phyloP scores from a whole-genome alignment of 2,329 filamentous ascomycete species.

The Fusarium devonianum region DNA sequence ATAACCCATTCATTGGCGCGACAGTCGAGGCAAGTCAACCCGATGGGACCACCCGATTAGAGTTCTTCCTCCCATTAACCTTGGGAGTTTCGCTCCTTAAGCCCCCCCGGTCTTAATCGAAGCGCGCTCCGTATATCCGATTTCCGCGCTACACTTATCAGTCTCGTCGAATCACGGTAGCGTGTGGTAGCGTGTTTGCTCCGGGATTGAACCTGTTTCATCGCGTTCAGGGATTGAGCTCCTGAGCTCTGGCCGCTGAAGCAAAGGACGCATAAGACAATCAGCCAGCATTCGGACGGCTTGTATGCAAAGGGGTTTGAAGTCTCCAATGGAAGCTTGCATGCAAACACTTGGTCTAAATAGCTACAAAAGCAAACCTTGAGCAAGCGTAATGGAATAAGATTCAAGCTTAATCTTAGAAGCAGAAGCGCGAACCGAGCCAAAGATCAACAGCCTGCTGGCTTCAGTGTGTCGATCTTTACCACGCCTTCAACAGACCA shows the following conservation, averaged over 20 bases:
- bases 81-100: too few relatives aligned
- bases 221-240: too few relatives aligned
- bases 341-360: too few relatives aligned
- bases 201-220: not conserved
- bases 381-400: not conserved
- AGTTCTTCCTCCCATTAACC: too few relatives aligned
- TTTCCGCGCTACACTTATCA: slow-evolving; percentile 1
- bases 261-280: not conserved
- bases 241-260: not conserved
- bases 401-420: not conserved
- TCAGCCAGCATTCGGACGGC: not conserved
- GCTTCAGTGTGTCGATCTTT: not conserved
- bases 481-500: too few relatives aligned
- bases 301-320: too few relatives aligned
- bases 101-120: not conserved
- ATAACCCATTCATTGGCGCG: not conserved
- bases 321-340: too few relatives aligned
- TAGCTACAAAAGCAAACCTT: not conserved
- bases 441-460: not conserved
- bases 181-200: not conserved
- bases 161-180: slow-evolving; percentile 11
- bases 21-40: slow-evolving; percentile 1
- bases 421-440: not conserved
- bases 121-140: slow-evolving; percentile 2
- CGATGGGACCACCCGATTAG: not conserved